These are phyloP conservation scores for Colletotrichum limetticola DNA, from an alignment of 2,329 filamentous ascomycete species.

Conservation along the genomic window DNA sequence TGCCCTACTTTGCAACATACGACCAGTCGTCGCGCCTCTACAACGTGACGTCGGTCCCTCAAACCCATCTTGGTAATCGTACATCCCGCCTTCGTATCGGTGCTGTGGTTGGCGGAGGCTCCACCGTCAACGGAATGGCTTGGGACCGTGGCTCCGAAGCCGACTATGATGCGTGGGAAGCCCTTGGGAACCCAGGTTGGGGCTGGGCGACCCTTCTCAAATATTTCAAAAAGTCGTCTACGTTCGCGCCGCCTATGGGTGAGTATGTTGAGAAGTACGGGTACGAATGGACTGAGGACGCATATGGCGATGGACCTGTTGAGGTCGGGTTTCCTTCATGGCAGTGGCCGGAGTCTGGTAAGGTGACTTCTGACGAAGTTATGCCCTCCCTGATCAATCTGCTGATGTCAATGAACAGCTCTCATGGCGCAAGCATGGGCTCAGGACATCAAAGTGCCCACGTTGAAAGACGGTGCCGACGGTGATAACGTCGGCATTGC, in stretches of 20 bases:
- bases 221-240: constrained; percentile 44
- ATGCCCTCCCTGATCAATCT: too few species aligned
- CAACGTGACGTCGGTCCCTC: constrained; percentile 39
- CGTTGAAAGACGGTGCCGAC: constrained; percentile 37
- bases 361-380: not conserved
- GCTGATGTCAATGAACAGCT: constrained; percentile 1
- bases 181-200: constrained; percentile 50
- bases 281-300: constrained; percentile 6
- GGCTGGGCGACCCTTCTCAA: constrained; percentile 46
- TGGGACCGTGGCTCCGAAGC: constrained; percentile 40
- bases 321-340: constrained; percentile 39
- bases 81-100: constrained; percentile 38
- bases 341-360: constrained; percentile 40
- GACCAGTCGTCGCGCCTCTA: constrained; percentile 27
- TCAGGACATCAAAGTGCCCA: constrained; percentile 31
- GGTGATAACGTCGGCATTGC: constrained; percentile 39
- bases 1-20: constrained; percentile 37
- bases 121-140: constrained; percentile 45
- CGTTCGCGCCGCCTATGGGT: constrained; percentile 35
- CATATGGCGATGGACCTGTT: constrained; percentile 36
- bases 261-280: constrained; percentile 26
- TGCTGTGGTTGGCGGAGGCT: constrained; percentile 43
- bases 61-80: constrained; percentile 38
- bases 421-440: constrained; percentile 34
- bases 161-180: constrained; percentile 49